phyloP scores from a whole-genome alignment of 164 flowering plant species.

The Cinnamomum micranthum region DNA sequence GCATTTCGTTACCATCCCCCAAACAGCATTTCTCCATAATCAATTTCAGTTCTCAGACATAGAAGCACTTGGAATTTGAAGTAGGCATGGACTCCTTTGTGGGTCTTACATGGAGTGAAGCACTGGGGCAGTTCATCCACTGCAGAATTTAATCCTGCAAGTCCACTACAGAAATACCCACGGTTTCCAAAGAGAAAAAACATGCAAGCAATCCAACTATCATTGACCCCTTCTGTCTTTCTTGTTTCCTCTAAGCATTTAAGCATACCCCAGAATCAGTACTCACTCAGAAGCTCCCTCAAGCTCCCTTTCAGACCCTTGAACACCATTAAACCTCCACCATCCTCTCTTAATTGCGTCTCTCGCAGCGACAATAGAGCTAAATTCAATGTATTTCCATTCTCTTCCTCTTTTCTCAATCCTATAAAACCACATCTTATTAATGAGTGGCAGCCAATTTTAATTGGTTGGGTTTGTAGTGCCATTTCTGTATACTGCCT shows the following conservation, averaged over 20 bases:
- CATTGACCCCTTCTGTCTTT: not conserved
- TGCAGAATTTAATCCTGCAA: too few species aligned
- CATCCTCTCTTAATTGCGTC: not conserved
- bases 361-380: not conserved
- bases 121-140: too few species aligned
- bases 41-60: too few species aligned
- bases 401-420: constrained; percentile 17
- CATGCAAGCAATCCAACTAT: not conserved
- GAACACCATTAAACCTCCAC: not conserved
- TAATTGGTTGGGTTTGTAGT: constrained; percentile 87
- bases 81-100: too few species aligned
- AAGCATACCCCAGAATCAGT: not conserved
- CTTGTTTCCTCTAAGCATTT: not conserved
- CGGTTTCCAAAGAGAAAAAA: too few species aligned
- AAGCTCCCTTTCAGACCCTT: not conserved
- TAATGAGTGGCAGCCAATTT: constrained; percentile 51
- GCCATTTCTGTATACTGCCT: constrained; percentile 64
- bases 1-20: too few species aligned
- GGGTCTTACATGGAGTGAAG: too few species aligned
- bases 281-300: too few species aligned
- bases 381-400: not conserved
- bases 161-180: too few species aligned
- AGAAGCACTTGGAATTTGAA: too few species aligned
- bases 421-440: constrained; percentile 53
- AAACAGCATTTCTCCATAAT: too few species aligned